phyloP scores from a whole-genome alignment of 768 basidiomycete genomes.

The Auricularia heimuer region DNA sequence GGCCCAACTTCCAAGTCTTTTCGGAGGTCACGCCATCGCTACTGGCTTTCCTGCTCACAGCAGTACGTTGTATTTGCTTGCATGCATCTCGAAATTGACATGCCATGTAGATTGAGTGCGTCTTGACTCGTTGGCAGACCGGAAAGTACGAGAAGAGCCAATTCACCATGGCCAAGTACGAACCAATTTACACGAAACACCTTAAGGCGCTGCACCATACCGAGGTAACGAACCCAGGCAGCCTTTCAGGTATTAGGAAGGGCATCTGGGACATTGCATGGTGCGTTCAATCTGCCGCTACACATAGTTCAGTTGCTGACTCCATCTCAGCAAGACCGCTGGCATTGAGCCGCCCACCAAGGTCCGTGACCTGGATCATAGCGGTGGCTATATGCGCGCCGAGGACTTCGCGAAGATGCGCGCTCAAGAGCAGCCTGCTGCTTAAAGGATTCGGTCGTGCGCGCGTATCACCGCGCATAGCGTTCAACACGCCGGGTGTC shows the following conservation, averaged over 20 bases:
- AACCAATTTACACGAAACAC: neutral
- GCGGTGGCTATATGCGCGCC: no score
- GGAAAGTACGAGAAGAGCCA: neutral
- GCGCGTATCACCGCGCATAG: no score
- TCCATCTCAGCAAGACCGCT: no score
- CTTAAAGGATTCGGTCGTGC: no score
- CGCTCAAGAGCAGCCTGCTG: no score
- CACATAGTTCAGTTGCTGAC: neutral
- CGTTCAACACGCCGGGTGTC: no score
- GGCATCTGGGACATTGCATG: neutral
- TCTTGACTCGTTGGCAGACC: neutral
- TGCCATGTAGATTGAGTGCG: neutral
- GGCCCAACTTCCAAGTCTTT: neutral
- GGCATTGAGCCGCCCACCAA: no score
- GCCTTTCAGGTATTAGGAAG: neutral
- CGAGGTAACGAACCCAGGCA: neutral
- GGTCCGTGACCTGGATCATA: no score
- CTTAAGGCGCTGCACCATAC: neutral
- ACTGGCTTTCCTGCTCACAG: neutral
- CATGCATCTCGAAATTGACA: neutral
- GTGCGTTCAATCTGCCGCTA: neutral
- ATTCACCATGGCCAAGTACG: neutral
- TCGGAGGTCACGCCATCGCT: neutral
- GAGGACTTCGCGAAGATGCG: no score
- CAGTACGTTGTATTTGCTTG: neutral